Percentiles rank a stretch among this genome's conserved stretches.
These are phyloP conservation scores for Paraurostyla sp. DNA, from an alignment of 73 alveolate species.

Conservation along the genomic window DNA sequence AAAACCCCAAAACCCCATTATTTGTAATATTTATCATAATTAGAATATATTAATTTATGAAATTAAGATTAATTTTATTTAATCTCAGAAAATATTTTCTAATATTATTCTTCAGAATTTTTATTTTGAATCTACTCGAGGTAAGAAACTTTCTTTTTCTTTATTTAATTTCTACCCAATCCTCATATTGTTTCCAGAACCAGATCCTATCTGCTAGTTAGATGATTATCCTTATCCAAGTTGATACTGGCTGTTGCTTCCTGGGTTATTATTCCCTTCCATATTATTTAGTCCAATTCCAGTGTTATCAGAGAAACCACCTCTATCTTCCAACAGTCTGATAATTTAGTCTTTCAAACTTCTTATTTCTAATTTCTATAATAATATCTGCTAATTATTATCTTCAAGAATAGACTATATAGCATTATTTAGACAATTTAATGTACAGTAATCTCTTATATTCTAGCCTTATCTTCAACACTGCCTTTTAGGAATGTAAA, in stretches of 20 bases:
- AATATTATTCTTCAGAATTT: neutral
- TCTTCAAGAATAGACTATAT: slow-evolving; percentile 37
- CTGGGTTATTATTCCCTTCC: neutral
- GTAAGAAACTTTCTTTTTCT: slow-evolving; percentile 25
- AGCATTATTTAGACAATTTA: neutral
- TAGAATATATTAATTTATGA: too few species aligned
- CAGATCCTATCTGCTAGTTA: neutral
- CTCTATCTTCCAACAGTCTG: slow-evolving; percentile 63
- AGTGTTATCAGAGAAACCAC: slow-evolving; percentile 19
- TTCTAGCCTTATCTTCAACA: slow-evolving; percentile 65
- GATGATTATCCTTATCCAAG: neutral
- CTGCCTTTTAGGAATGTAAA: slow-evolving; percentile 53
- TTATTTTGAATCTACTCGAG: slow-evolving; percentile 30
- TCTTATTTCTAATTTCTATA: slow-evolving; percentile 63
- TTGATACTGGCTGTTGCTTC: neutral
- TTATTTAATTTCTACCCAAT: slow-evolving; percentile 7
- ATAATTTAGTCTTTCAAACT: slow-evolving; percentile 63
- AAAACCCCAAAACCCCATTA: too few species aligned
- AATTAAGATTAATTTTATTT: too few species aligned
- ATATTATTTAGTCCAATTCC: neutral
- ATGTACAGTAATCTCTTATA: slow-evolving; percentile 44
- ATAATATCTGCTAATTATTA: slow-evolving; percentile 40
- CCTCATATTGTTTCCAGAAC: neutral
- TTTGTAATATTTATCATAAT: too few species aligned
- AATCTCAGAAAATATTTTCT: too few species aligned